Base-by-base conservation (phyloP, 345 rosid genomes). In the Eutrema yunnanense region DNA sequence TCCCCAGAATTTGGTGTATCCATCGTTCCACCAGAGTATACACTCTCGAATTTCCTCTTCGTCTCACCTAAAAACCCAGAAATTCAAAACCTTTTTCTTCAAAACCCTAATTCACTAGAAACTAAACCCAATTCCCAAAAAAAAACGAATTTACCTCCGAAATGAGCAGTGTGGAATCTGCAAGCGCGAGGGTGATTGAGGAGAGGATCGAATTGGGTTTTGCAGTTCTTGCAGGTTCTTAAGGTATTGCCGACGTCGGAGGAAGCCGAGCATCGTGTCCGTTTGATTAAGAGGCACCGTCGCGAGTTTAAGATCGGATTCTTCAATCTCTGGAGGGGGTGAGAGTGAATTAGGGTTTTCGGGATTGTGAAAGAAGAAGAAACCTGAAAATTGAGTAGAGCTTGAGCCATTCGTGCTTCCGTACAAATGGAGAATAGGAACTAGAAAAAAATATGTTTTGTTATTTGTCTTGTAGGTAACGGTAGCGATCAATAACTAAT, bases 11-110 rank as follows among this genome's bases (percentile, higher is more conserved):
- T 87, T 4, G 95, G 91, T 44, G 96, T 88, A 66, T 85, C 73
- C 97, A 94, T 81, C 27, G 97, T 91, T 47, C 97, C 97, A 43
- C 96, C 92, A 1, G 80, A 2, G 73, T 89, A 84, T 3, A 89
- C 98, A 48, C 97, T 88, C 83, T 91, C 97, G 40, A 94, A 91
- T 72, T 94, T 94, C 82, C 97, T 90, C 87, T 80, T 89, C 26
- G 96, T 93, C 81, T 93, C 98, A n/a, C 96, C 97, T 93, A 65
- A 67, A 22, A 9, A 10, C 3, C 1, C 22, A 0, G 27, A 41
- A 54, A 16, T 5, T 29, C 0, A 9, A 9, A 16, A 9, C 44
- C n/a, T 30, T 65, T 40, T 6, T 22, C 26, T 55, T 47, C 51
- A 62, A 38, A 38, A 29, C 60, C 75, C 59, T 40, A 26, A 36